A percentile compares a stretch with the other conserved stretches of the same genome.
Evolutionary conservation across 2,329 filamentous ascomycete genomes (phyloP).

Genomic region (Penicillium digitatum): DNA sequence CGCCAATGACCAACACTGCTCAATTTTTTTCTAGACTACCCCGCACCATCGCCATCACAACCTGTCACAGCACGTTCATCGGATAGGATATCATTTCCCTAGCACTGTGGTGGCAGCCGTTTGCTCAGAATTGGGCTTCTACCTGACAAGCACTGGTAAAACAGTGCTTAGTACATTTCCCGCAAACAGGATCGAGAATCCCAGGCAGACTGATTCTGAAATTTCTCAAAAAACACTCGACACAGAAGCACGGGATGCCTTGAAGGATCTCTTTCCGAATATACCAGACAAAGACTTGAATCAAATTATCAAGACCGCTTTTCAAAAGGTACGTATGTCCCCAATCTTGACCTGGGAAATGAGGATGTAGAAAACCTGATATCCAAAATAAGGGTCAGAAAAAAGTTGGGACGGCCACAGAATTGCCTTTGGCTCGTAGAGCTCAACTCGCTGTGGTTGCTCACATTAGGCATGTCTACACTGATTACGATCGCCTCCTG

Average conservation of each 20-base stretch:
- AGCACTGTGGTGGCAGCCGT: constrained; percentile 56
- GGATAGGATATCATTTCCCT: constrained; percentile 62
- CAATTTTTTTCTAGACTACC: constrained; percentile 43
- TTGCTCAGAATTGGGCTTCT: constrained; percentile 48
- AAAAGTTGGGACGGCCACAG: constrained; percentile 55
- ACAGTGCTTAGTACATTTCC: constrained; percentile 38
- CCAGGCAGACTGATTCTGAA: constrained; percentile 29
- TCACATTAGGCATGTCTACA: constrained; percentile 60
- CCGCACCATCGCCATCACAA: constrained; percentile 49
- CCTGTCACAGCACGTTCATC: constrained; percentile 58
- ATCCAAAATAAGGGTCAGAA: constrained; percentile 45
- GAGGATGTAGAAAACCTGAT: constrained; percentile 16
- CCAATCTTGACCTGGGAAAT: background rate
- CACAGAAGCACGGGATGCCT: constrained; percentile 55
- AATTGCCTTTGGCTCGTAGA: constrained; percentile 53
- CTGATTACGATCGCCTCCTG: constrained; percentile 59
- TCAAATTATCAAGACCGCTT: constrained; percentile 58
- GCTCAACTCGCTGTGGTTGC: constrained; percentile 60
- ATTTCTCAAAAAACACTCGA: constrained; percentile 48
- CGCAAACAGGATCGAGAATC: constrained; percentile 23
- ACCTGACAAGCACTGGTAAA: constrained; percentile 47
- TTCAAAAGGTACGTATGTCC: constrained; percentile 50
- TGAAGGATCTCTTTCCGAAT: constrained; percentile 60
- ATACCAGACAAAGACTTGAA: constrained; percentile 57
- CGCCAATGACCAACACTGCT: constrained; percentile 11